Percentiles rank a stretch among this genome's conserved stretches.
Evolutionary conservation across 108 stramenopile species (phyloP).

Genomic region (Parmales sp.): DNA sequence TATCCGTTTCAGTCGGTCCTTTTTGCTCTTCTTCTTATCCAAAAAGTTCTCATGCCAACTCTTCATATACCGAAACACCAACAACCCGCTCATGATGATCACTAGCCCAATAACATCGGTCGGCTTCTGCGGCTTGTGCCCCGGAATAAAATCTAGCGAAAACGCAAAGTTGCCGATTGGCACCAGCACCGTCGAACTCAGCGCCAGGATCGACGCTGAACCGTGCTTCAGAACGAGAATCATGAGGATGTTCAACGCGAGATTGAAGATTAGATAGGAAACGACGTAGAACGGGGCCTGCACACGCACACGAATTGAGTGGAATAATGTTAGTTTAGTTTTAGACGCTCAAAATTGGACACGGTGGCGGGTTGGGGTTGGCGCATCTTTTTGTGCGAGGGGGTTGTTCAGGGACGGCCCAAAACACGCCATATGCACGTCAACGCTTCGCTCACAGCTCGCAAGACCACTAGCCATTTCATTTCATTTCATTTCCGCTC

Average conservation of each 20-base stretch:
- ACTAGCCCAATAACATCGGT: slow-evolving; percentile 28
- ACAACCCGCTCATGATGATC: slow-evolving; percentile 30
- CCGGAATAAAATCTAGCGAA: slow-evolving; percentile 32
- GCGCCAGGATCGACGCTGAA: slow-evolving; percentile 28
- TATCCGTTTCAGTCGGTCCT: no score
- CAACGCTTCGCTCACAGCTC: no score
- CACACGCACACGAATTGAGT: no score
- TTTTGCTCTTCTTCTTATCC: neutral
- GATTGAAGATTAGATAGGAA: slow-evolving; percentile 33
- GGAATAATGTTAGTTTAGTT: no score
- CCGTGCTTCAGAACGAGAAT: slow-evolving; percentile 41
- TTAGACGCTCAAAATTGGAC: no score
- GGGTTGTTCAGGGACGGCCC: no score
- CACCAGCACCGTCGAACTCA: slow-evolving; percentile 37
- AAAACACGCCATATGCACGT: no score
- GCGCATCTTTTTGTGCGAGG: no score
- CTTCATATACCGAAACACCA: slow-evolving; percentile 23
- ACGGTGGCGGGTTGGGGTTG: no score
- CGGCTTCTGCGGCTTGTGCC: slow-evolving; percentile 16
- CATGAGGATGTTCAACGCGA: slow-evolving; percentile 35
- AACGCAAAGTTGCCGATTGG: slow-evolving; percentile 40
- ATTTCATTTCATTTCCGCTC: no score
- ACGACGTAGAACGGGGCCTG: slow-evolving; percentile 33
- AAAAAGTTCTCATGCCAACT: neutral
- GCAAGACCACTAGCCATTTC: no score